Conservation (phyloP, 2,329 filamentous ascomycete genomes). For the Scytalidium sp. region DNA sequence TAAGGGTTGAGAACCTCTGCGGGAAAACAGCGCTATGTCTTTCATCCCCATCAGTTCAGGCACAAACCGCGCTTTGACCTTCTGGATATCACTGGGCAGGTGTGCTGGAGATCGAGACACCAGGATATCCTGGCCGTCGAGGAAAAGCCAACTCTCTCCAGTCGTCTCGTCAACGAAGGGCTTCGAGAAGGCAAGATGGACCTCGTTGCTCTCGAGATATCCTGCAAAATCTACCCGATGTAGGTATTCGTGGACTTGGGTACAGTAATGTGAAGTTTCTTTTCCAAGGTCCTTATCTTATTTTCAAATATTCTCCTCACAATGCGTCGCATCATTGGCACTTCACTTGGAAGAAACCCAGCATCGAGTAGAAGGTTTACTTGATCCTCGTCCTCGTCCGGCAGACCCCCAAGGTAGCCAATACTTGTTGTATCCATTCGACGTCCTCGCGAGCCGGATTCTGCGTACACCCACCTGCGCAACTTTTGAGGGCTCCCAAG, state of each 20-base stretch:
- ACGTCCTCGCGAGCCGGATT: not conserved
- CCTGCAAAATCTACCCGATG: constrained; percentile 65
- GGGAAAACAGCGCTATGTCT: constrained; percentile 77
- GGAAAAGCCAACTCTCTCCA: constrained; percentile 47
- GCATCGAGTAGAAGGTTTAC: constrained; percentile 53
- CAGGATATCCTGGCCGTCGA: constrained; percentile 59
- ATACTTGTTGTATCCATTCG: not conserved
- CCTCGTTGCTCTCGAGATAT: constrained; percentile 59
- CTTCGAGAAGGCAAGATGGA: constrained; percentile 65
- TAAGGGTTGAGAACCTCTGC: constrained; percentile 56
- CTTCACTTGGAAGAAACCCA: constrained; percentile 54
- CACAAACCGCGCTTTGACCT: constrained; percentile 56
- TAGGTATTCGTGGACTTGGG: constrained; percentile 58
- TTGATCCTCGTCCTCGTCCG: constrained; percentile 38
- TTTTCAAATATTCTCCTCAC: constrained; percentile 24
- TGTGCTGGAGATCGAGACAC: constrained; percentile 70
- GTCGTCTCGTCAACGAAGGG: constrained; percentile 53
- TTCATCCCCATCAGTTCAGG: constrained; percentile 63
- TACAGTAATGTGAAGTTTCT: constrained; percentile 58
- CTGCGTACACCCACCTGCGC: constrained; percentile 51
- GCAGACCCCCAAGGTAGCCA: constrained; percentile 17
- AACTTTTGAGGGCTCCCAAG: constrained; percentile 48
- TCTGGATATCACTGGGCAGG: constrained; percentile 70
- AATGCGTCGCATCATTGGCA: constrained; percentile 45
- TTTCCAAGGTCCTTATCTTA: constrained; percentile 34